These are phyloP conservation scores for Penicillium crustosum DNA, from an alignment of 2,329 filamentous ascomycete species.

Conservation along the genomic window DNA sequence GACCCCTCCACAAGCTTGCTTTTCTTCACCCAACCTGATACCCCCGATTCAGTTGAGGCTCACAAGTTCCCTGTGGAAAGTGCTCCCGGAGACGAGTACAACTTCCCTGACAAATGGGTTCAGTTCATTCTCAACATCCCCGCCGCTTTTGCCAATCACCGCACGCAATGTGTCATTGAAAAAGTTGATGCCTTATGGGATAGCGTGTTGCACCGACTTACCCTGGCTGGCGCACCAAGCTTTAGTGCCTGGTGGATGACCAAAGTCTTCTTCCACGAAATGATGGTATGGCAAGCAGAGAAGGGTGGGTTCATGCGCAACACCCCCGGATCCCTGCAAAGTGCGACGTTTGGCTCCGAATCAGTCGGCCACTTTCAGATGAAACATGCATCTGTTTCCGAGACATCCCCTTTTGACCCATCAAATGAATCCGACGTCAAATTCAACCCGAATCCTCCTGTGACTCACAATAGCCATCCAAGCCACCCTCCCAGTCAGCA, in stretches of 20 bases:
- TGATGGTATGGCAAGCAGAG: slow-evolving; percentile 85
- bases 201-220: slow-evolving; percentile 45
- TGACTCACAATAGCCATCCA: slow-evolving; percentile 19
- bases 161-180: slow-evolving; percentile 47
- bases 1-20: slow-evolving; percentile 31
- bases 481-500: slow-evolving; percentile 19
- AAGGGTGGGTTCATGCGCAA: slow-evolving; percentile 81
- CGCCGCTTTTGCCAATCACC: slow-evolving; percentile 42
- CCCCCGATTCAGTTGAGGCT: slow-evolving; percentile 31
- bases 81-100: slow-evolving; percentile 41
- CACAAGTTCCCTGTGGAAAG: slow-evolving; percentile 40
- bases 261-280: slow-evolving; percentile 94
- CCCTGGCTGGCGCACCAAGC: slow-evolving; percentile 46
- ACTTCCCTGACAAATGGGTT: slow-evolving; percentile 52
- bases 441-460: slow-evolving; percentile 19
- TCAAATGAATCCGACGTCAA: slow-evolving; percentile 21
- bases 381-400: slow-evolving; percentile 21
- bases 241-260: slow-evolving; percentile 64
- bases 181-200: slow-evolving; percentile 48
- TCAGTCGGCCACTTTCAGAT: slow-evolving; percentile 24
- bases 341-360: slow-evolving; percentile 26
- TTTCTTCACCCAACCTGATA: slow-evolving; percentile 38
- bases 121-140: slow-evolving; percentile 46
- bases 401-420: slow-evolving; percentile 22
- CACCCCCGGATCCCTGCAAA: slow-evolving; percentile 38